Base-by-base conservation (phyloP, 2,329 filamentous ascomycete genomes). In the Aspergillus vadensis region DNA sequence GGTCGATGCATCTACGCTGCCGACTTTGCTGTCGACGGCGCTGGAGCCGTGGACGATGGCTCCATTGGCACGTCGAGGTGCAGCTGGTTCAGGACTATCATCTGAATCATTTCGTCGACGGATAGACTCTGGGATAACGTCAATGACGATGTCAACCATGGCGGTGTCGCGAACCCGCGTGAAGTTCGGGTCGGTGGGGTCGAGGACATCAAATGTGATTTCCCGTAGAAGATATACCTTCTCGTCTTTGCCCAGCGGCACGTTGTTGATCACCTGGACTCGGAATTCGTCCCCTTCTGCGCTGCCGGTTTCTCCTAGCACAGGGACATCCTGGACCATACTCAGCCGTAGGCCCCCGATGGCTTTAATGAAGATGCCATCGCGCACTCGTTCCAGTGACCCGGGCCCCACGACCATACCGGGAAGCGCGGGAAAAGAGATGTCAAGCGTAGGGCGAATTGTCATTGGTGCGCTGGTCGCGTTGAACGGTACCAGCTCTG, bases 171-270 rank as follows among this genome's bases (percentile, higher is more conserved):
- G 86, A 25, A 93, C 82, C 27, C 91, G 85, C 9, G 88, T 90
- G 74, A 97, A 97, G 59, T 93, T 88, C 14, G 92, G 91, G 75
- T 97, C 94, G 21, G 86, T 85, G 5, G 79, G 77, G 69, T 80
- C 79, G 36, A 82, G 69, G 38, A 92, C 85, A 65, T 91, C 88
- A 59, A 89, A 86, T 27, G 92, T 87, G 25, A 94, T 85, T 60
- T 92, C 87, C 23, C 90, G 86, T 50, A 89, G 84, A 64, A 98
- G 85, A 72, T 91, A 91, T 19, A 97, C 87, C 65, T 89, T 91
- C 76, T 98, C 94, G 71, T 98, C 92, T 51, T 90, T 88, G 4
- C 94, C 94, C 3, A 99, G 81, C 1, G 90, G 85, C 43, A 93
- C 85, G 66, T 90, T 91, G 44, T 91, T 92, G 63, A 97, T 88